Base-by-base conservation (phyloP, 2,329 filamentous ascomycete species). In the Arthrobotrys entomopaga region DNA sequence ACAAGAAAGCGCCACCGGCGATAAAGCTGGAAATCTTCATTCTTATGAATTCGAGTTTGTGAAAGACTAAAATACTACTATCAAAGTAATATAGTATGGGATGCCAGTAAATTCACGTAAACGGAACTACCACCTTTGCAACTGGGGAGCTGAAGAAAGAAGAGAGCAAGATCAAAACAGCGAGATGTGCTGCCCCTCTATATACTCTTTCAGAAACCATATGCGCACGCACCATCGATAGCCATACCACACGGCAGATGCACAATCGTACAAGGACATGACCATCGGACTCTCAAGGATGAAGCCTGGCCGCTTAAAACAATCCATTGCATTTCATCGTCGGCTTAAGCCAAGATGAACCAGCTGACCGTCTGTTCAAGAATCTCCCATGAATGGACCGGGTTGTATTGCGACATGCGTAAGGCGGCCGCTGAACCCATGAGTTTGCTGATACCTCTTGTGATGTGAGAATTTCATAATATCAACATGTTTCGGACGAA, bases 21-120 rank as follows among this genome's bases (percentile, higher is more conserved):
- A 72, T 53, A 48, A 60, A 29, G 22, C 42, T 52, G 40, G 67
- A 60, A 65, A 72, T 10, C 67, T 72, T 72, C 67, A 72, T 72
- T 48, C 10, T 34, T 72, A 60, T 40, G 65, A 61, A 57, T 69
- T 50, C n/a, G 16, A 64, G 64, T 70, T 70, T 58, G 59, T 46
- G 42, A 70, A 70, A 38, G 16, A 10, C 10, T 26, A 6, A 59
- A 11, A 63, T 50, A 53, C 53, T 72, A 72, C 67, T 72, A 65
- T 72, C 67, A 72, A 72, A 72, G 67, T 65, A 72, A 65, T 69
- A 34, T 48, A 54, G 29, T 34, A 34, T 34, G 29, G 56, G 58
- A 58, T 52, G 38, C 38, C 29, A 29, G 43, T 53, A 46, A 56
- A 46, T 64, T 58, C 49, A 34, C 29, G 24, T 34, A 34, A 34